Conservation (phyloP, 2,329 filamentous ascomycete genomes). For the Dichotomopilus funicola region DNA sequence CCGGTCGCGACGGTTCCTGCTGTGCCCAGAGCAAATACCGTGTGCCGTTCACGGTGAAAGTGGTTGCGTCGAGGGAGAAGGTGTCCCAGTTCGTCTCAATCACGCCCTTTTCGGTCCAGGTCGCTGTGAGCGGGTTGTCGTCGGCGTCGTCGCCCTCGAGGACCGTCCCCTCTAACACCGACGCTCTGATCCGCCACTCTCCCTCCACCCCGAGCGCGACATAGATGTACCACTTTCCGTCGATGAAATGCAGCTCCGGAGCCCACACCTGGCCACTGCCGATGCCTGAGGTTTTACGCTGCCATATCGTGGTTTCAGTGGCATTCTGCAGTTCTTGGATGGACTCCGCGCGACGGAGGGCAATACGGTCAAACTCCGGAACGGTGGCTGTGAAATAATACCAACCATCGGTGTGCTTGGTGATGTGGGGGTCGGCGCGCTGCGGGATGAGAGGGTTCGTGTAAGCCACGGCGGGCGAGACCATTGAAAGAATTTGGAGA, state of each 20-base stretch:
- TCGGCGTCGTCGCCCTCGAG: neutral
- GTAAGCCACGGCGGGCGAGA: slow-evolving; percentile 24
- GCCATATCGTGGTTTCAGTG: slow-evolving; percentile 27
- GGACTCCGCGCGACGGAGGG: slow-evolving; percentile 16
- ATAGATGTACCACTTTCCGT: slow-evolving; percentile 49
- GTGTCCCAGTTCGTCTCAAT: slow-evolving; percentile 28
- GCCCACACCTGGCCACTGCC: slow-evolving; percentile 45
- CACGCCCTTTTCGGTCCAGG: slow-evolving; percentile 26
- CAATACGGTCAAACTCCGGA: slow-evolving; percentile 21
- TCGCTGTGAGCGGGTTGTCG: slow-evolving; percentile 24
- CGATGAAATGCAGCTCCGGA: slow-evolving; percentile 46
- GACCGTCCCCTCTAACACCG: slow-evolving; percentile 27
- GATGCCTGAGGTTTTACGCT: slow-evolving; percentile 36
- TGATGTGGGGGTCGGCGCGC: slow-evolving; percentile 28
- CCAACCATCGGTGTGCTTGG: slow-evolving; percentile 26
- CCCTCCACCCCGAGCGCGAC: slow-evolving; percentile 30
- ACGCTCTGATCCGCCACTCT: slow-evolving; percentile 24
- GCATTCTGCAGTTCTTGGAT: slow-evolving; percentile 16
- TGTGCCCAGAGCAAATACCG: slow-evolving; percentile 29
- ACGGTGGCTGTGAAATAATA: slow-evolving; percentile 23
- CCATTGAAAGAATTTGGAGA: too few species aligned
- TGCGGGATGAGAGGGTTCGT: slow-evolving; percentile 26
- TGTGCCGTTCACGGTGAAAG: slow-evolving; percentile 25
- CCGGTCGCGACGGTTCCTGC: slow-evolving; percentile 20
- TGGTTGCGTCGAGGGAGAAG: slow-evolving; percentile 28